Evolutionary conservation across 306 rosid genomes (phyloP), one percentile per base, ranked within the genome.

Genomic region (Quercus agrifolia): DNA sequence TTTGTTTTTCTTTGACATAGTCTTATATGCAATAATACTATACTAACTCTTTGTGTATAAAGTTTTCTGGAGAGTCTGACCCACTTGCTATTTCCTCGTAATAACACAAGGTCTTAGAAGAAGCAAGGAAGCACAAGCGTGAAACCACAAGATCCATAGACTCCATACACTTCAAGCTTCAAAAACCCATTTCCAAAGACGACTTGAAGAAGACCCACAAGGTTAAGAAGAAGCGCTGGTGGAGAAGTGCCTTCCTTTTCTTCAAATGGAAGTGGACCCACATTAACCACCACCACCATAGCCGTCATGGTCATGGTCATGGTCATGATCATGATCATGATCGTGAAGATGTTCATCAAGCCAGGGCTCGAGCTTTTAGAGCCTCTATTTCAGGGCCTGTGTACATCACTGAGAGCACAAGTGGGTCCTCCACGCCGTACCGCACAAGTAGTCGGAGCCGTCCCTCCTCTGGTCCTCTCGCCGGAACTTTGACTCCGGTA

Each of bases 121-220:
- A 92, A 75, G 97, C 98, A 1, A 87, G 90, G 84, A 95, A 82
- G 74, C 94, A 92, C 96, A 92, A 83, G 83, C 86, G 92, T 0
- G 93, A 91, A 18, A 25, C 80, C 2, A 21, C 90, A 2, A 89
- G 96, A 86, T 86, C 97, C 89, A 89, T 92, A 57, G 94, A 95
- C 81, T 86, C 98, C 74, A 88, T 88, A 41, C 94, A 92, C 80
- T 95, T 93, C 88, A 95, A 90, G 92, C 98, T 91, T 77, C 92
- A 90, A 55, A 92, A 95, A 35, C 98, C 98, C 79, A 85, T 88
- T 74, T 89, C 89, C 20, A 92, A 89, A 35, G 99, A 92, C 23
- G 94, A 91, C 1, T 79, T 89, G 1, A 84, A 86, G 38, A 94
- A 85, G 62, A n/a, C 75, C 67, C 85, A 86, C 76, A 87, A 87